Evolutionary conservation across 2,329 filamentous ascomycete genomes (phyloP), one percentile per base, ranked within the genome.

Genomic region (Allantophomopsis cytisporea): DNA sequence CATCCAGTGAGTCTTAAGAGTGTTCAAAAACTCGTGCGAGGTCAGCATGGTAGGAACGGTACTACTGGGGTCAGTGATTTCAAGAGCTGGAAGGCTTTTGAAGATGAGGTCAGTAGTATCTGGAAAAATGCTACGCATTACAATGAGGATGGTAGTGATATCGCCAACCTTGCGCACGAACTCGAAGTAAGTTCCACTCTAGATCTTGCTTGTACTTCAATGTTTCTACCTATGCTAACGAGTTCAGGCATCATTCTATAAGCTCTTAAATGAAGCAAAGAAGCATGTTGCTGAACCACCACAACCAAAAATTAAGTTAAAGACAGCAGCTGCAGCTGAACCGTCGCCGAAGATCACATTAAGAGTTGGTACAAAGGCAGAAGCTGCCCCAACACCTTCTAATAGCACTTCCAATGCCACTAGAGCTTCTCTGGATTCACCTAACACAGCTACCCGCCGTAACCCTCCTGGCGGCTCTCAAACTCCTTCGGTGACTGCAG

Each of bases 121-220:
- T 95, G 88, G 88, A 72, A 71, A 37, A 95, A 95, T 58, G 86
- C 87, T 0, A 82, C 78, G 52, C 80, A 80, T 43, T 95, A 89
- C 65, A 95, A 95, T 49, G 85, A 94, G 57, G 87, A 94, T 54
- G 83, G 81, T 4, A 94, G 88, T 52, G 81, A 86, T 13, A 88
- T 94, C 38, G 85, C 79, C 46, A 67, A 73, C 16, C 66, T 91
- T 44, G 85, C 86, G 1, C 73, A 78, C 37, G 78, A 91, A 43
- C 72, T 95, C 6, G 80, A 93, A 73, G 84, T 85, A 59, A 49
- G 18, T 34, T 37, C 55, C 8, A 10, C 23, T 28, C 23, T 28
- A 8, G 11, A 3, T 8, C 4, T 28, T 38, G 34, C 37, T 51
- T 12, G 16, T n/a, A 6, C 32, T 37, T 39, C 36, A n/a, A n/a